phyloP scores from a whole-genome alignment of 2,329 filamentous ascomycete species.

The Aureobasidium vineae region DNA sequence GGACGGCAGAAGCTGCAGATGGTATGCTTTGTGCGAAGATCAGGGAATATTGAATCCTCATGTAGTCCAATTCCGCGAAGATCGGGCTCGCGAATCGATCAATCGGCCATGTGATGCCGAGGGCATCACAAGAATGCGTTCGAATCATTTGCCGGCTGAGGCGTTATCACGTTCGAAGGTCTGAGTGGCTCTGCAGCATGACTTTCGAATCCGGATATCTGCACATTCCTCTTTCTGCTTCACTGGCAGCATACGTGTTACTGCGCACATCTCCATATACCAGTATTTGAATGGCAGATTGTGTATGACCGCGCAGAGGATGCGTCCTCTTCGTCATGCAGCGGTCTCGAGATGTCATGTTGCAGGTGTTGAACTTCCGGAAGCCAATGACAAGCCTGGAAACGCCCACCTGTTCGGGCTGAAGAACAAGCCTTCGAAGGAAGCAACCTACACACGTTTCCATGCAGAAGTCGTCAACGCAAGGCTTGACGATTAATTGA shows the following conservation, averaged over 20 bases:
- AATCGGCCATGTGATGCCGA: not conserved
- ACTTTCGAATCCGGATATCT: not conserved
- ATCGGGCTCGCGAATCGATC: not conserved
- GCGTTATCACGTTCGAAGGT: not conserved
- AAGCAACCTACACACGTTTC: not conserved
- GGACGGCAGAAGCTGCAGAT: not conserved
- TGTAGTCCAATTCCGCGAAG: not conserved
- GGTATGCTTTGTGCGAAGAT: not conserved
- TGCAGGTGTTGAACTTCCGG: not conserved
- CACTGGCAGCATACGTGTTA: not conserved
- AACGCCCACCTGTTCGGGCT: conserved; percentile 7
- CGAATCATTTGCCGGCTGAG: not conserved
- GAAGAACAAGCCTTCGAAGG: not conserved
- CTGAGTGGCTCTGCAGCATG: not conserved
- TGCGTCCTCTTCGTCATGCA: not conserved
- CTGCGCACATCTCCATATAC: not conserved
- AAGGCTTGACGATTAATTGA: not conserved
- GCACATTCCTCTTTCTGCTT: not conserved
- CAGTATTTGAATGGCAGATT: not conserved
- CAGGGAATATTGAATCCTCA: not conserved
- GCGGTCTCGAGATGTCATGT: not conserved
- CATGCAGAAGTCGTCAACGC: conserved; percentile 3
- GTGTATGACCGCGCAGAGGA: not conserved
- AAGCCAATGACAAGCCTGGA: conserved; percentile 14
- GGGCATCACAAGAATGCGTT: not conserved